Evolutionary conservation across 2,329 filamentous ascomycete species (phyloP).

Genomic region (Ceratocystis huliohia): DNA sequence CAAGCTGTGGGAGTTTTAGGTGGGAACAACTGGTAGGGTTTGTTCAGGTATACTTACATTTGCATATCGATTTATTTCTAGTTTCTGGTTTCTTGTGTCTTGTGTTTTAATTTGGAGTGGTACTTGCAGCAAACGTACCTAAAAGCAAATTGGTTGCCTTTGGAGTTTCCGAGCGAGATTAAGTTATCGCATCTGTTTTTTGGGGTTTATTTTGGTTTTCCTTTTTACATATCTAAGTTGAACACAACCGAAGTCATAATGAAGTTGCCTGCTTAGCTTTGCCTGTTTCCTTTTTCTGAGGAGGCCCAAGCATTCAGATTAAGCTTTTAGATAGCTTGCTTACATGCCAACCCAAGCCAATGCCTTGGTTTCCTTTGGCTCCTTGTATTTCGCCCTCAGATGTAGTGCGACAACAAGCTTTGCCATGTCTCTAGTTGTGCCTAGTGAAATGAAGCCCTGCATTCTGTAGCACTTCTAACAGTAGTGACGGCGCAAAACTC

Average conservation of each 20-base stretch:
- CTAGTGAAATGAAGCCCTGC: background rate
- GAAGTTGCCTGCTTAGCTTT: background rate
- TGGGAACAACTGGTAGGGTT: background rate
- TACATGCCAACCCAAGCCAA: background rate
- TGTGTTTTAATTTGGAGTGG: background rate
- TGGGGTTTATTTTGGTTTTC: background rate
- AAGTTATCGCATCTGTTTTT: background rate
- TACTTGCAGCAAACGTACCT: background rate
- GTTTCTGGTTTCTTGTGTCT: background rate
- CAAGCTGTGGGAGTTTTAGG: slow-evolving; percentile 48
- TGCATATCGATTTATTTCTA: slow-evolving; percentile 1
- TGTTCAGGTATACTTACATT: background rate
- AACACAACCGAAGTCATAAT: background rate
- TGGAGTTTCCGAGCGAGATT: background rate
- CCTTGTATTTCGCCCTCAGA: background rate
- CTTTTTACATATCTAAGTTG: background rate
- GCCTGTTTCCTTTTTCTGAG: background rate
- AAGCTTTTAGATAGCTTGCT: background rate
- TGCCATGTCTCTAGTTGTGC: background rate
- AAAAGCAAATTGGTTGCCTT: background rate
- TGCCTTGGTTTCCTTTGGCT: background rate
- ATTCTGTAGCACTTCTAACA: background rate
- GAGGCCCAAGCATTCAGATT: background rate
- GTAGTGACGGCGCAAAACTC: background rate
- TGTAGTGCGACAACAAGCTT: background rate